Percentiles rank a stretch among this genome's conserved stretches.
These are phyloP conservation scores for Obelidium mucronatum DNA, from an alignment of 192 early-diverging fungal genomes.

Conservation along the genomic window DNA sequence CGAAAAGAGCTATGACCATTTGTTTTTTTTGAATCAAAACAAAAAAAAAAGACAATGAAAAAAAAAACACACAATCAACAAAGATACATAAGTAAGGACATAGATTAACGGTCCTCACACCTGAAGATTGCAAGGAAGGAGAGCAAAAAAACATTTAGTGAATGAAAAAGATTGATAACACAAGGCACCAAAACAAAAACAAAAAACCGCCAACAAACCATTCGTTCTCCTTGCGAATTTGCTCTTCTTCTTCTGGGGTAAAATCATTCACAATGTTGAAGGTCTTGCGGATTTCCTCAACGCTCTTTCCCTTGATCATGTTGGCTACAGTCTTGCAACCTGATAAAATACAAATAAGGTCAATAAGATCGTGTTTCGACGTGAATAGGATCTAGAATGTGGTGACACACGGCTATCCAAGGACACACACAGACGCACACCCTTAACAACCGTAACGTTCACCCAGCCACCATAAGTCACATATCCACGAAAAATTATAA, in stretches of 20 bases:
- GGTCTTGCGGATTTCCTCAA: slow-evolving; percentile 84
- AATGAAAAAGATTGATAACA: background rate
- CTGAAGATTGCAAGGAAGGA: background rate
- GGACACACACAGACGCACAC: too few relatives aligned
- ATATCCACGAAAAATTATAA: too few relatives aligned
- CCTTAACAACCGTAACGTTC: too few relatives aligned
- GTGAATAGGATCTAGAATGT: background rate
- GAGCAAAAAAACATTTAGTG: background rate
- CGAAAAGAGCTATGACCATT: background rate
- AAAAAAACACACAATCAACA: background rate
- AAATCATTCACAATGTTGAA: slow-evolving; percentile 98
- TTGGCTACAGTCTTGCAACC: slow-evolving; percentile 88
- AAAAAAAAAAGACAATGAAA: background rate
- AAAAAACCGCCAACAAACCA: slow-evolving; percentile 24
- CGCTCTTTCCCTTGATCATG: slow-evolving; percentile 90
- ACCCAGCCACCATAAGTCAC: too few relatives aligned
- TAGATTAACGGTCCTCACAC: slow-evolving; percentile 49
- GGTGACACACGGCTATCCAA: too few relatives aligned
- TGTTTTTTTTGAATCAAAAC: background rate
- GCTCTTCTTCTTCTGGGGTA: slow-evolving; percentile 94
- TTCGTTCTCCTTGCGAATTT: slow-evolving; percentile 60
- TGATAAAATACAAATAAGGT: slow-evolving; percentile 10
- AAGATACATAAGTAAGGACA: background rate
- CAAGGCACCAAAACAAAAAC: background rate
- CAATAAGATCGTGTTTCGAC: background rate